Evolutionary conservation across 805 yeast genomes (phyloP).

Genomic region (Saccharomycopsis vini): DNA sequence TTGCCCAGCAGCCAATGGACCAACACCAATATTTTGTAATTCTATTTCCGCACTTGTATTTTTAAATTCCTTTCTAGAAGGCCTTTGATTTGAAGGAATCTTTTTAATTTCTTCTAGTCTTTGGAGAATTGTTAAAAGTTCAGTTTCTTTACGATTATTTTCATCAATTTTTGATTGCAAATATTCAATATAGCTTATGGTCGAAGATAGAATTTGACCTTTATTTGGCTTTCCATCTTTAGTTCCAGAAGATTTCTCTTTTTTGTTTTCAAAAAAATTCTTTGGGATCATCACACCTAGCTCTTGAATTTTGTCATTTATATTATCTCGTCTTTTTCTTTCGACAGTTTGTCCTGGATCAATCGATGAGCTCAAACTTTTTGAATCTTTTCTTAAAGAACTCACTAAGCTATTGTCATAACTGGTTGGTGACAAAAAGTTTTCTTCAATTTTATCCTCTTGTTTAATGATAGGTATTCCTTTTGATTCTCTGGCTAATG

Average conservation of each 20-base stretch:
- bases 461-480: no score
- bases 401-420: no score
- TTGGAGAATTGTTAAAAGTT: constrained; percentile 51
- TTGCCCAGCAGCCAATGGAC: constrained; percentile 45
- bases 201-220: constrained; percentile 69
- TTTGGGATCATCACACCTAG: constrained; percentile 36
- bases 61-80: constrained; percentile 31
- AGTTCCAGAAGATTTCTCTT: constrained; percentile 39
- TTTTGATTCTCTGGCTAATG: no score
- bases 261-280: constrained; percentile 34
- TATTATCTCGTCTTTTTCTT: constrained; percentile 45
- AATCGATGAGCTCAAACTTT: no score
- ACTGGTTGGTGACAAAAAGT: no score
- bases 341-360: constrained; percentile 23
- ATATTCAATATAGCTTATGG: constrained; percentile 61
- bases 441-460: no score
- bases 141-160: constrained; percentile 72
- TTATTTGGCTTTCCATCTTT: constrained; percentile 81
- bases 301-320: constrained; percentile 51
- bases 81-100: constrained; percentile 28
- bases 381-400: no score
- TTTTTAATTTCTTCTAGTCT: constrained; percentile 39
- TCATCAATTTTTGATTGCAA: constrained; percentile 69
- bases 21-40: constrained; percentile 72
- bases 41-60: constrained; percentile 76